Evolutionary conservation across 2,329 filamentous ascomycete species (phyloP), one percentile per base, ranked within the genome.

Genomic region (Beauveria sp.): DNA sequence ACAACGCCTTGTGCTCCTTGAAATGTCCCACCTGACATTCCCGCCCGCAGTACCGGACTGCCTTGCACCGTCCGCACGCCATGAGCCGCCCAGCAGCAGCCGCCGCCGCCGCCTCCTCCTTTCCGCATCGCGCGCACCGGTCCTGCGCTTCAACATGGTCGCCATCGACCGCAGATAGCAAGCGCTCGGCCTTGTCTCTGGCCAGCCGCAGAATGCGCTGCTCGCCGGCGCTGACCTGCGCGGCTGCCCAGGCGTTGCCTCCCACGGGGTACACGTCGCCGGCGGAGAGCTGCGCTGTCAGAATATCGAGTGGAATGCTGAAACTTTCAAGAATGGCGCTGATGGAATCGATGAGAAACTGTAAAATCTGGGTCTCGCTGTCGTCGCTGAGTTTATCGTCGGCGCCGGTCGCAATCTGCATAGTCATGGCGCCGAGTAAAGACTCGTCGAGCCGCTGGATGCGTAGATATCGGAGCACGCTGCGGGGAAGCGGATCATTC

Each of bases 211-310:
- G 68, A 60, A 73, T 68, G 57, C 67, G 69, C 67, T 74, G 71
- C 66, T 74, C 61, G 18, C 61, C 50, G 10, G 40, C n/a, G 43
- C 61, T 62, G 22, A 62, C 61, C 5, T 73, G 71, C 57, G 70
- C 71, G 63, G 70, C 71, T 63, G 71, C 70, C 72, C 72, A 73
- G 65, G 71, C 66, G 64, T 73, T 73, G 51, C 71, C 64, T 53
- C 70, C 70, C 30, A 58, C n/a, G 61, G 69, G 54, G 65, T 72
- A 72, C 61, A 69, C 64, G 58, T 67, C 67, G 59, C 68, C 64
- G 30, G 66, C 65, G 59, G 30, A 5, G 12, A 73, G 68, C 63
- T 69, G 67, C 63, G 68, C 66, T 64, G 71, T 66, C 59, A 74
- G 65, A 64, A 64, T 67, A 64, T 71, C 70, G 54, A 70, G 64